A percentile compares a stretch with the other conserved stretches of the same genome.
These are phyloP conservation scores for Metschnikowia rubicola DNA, from an alignment of 805 yeast species.

Conservation along the genomic window DNA sequence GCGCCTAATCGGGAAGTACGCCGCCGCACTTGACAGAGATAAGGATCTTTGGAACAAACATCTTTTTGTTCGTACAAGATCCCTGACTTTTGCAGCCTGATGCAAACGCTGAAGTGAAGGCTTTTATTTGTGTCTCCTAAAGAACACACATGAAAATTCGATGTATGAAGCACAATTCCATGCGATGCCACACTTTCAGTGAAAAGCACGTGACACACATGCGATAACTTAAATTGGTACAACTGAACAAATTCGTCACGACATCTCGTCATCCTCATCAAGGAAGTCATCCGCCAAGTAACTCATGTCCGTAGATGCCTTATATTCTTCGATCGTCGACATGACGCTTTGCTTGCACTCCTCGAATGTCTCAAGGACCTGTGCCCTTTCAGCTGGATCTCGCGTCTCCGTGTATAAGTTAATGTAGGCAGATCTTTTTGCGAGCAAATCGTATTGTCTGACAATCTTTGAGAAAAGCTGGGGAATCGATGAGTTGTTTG, in stretches of 20 bases:
- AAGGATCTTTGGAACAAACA: no score
- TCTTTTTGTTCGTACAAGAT: no score
- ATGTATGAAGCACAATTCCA: no score
- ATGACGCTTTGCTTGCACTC: conserved; percentile 48
- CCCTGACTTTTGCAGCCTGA: no score
- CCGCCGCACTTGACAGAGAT: background rate
- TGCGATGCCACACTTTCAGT: no score
- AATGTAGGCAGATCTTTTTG: conserved; percentile 77
- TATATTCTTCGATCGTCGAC: conserved; percentile 47
- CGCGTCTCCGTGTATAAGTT: conserved; percentile 63
- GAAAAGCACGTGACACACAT: no score
- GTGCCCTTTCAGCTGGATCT: conserved; percentile 37
- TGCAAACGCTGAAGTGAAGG: no score
- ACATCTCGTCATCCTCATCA: conserved; percentile 30
- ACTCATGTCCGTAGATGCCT: conserved; percentile 35
- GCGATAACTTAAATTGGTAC: no score
- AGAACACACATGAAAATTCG: no score
- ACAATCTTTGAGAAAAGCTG: conserved; percentile 64
- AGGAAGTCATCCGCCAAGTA: conserved; percentile 46
- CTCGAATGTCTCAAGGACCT: conserved; percentile 46
- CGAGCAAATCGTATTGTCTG: conserved; percentile 75
- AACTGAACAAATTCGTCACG: background rate
- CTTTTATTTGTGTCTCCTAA: no score
- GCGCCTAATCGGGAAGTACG: background rate
- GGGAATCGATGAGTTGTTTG: conserved; percentile 77